Conservation (phyloP, 257 asterid genomes). For the Petunia secreta region DNA sequence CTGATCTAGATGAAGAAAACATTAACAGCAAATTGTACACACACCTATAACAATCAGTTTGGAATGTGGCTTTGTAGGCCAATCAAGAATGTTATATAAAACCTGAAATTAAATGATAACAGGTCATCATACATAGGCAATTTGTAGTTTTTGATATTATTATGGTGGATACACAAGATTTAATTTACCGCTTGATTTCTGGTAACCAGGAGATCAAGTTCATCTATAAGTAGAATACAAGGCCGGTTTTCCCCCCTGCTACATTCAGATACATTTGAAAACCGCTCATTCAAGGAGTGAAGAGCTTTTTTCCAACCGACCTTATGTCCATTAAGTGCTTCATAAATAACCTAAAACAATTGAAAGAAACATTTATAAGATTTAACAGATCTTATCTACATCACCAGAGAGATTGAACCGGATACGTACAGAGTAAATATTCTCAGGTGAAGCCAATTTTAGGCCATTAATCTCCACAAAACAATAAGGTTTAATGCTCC, state of each 20-base stretch:
- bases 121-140: slow-evolving; percentile 21
- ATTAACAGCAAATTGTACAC: slow-evolving; percentile 27
- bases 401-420: slow-evolving; percentile 21
- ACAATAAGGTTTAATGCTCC: slow-evolving; percentile 75
- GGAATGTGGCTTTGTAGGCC: slow-evolving; percentile 95
- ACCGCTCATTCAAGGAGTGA: slow-evolving; percentile 71
- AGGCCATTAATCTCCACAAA: slow-evolving; percentile 96
- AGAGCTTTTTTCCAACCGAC: slow-evolving; percentile 98
- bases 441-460: slow-evolving; percentile 94
- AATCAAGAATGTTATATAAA: slow-evolving; percentile 92
- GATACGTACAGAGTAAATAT: slow-evolving; percentile 72
- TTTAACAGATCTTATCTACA: background rate
- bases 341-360: slow-evolving; percentile 83
- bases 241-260: slow-evolving; percentile 64
- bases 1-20: slow-evolving; percentile 13
- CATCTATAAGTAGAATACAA: slow-evolving; percentile 94
- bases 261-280: slow-evolving; percentile 61
- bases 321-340: slow-evolving; percentile 85
- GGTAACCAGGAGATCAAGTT: slow-evolving; percentile 91
- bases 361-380: slow-evolving; percentile 20
- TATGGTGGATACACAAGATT: background rate
- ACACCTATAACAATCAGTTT: slow-evolving; percentile 87
- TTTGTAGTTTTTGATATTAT: slow-evolving; percentile 1
- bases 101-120: slow-evolving; percentile 51
- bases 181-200: slow-evolving; percentile 81